Evolutionary conservation across 2,329 filamentous ascomycete genomes (phyloP).

Genomic region (Xylaria sp.): DNA sequence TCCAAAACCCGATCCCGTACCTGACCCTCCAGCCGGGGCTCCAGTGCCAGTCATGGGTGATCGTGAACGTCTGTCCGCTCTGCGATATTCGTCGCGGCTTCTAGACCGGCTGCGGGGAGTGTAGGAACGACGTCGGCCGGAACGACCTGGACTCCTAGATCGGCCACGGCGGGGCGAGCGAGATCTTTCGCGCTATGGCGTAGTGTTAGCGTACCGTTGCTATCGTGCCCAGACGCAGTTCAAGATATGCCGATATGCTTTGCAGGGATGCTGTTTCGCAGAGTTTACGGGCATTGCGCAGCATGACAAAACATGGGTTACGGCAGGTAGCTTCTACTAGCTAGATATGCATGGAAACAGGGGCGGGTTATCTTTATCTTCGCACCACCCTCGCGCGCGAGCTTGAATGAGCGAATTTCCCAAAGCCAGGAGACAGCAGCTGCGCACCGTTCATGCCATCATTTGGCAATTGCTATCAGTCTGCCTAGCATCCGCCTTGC

Average conservation of each 20-base stretch:
- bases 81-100: conserved; percentile 78
- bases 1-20: conserved; percentile 65
- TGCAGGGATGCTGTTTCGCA: not conserved
- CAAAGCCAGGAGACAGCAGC: not conserved
- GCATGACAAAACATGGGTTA: conserved; percentile 19
- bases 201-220: too few species aligned
- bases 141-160: conserved; percentile 80
- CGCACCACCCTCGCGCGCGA: not conserved
- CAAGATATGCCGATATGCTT: conserved; percentile 18
- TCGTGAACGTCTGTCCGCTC: conserved; percentile 76
- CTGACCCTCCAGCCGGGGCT: conserved; percentile 71
- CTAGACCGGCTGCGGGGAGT: conserved; percentile 79
- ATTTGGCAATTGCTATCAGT: not conserved
- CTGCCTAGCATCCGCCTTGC: not conserved
- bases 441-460: not conserved
- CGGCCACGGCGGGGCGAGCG: conserved; percentile 78
- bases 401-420: conserved; percentile 1
- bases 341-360: not conserved
- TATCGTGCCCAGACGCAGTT: not conserved
- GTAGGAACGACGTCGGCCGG: conserved; percentile 74
- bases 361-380: not conserved
- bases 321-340: not conserved
- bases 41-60: conserved; percentile 84
- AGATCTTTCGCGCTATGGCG: conserved; percentile 77
- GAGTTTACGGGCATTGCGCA: too few species aligned